phyloP scores from a whole-genome alignment of 305 asterid genomes.

The Andrographis paniculata region DNA sequence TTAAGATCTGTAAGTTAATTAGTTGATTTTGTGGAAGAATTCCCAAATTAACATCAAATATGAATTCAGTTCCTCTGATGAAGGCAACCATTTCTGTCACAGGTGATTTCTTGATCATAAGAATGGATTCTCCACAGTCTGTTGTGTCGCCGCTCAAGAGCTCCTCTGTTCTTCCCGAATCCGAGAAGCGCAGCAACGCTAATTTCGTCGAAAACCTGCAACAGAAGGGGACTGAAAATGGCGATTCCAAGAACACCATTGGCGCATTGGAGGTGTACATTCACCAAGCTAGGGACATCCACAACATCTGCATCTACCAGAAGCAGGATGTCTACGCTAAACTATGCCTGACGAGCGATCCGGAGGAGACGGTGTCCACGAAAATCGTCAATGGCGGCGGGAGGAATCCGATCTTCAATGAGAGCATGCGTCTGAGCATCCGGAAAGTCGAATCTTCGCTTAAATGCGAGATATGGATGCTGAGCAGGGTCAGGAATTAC shows the following conservation, averaged over 20 bases:
- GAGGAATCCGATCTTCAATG: constrained; percentile 72
- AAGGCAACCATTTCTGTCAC: too few species aligned
- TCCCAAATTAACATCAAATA: too few species aligned
- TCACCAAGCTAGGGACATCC: constrained; percentile 89
- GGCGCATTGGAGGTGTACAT: constrained; percentile 75
- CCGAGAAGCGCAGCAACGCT: constrained; percentile 46
- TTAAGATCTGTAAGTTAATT: constrained; percentile 19
- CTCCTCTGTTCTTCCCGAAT: constrained; percentile 37
- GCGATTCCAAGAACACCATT: constrained; percentile 29
- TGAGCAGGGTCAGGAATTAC: constrained; percentile 88
- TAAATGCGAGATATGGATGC: constrained; percentile 97
- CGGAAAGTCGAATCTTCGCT: constrained; percentile 60
- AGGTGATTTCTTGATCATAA: background rate
- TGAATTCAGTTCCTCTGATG: too few species aligned
- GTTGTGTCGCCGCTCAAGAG: constrained; percentile 68
- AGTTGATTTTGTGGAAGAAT: too few species aligned
- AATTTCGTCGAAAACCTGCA: constrained; percentile 28
- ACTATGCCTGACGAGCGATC: constrained; percentile 69
- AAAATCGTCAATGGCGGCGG: constrained; percentile 90
- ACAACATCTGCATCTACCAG: constrained; percentile 93
- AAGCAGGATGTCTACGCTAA: constrained; percentile 96
- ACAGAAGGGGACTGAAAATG: constrained; percentile 26
- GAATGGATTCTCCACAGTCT: constrained; percentile 85
- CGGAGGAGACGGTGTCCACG: constrained; percentile 65
- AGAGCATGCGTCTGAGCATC: constrained; percentile 46